phyloP scores from a whole-genome alignment of 768 basidiomycete species.

The Russula emetica region DNA sequence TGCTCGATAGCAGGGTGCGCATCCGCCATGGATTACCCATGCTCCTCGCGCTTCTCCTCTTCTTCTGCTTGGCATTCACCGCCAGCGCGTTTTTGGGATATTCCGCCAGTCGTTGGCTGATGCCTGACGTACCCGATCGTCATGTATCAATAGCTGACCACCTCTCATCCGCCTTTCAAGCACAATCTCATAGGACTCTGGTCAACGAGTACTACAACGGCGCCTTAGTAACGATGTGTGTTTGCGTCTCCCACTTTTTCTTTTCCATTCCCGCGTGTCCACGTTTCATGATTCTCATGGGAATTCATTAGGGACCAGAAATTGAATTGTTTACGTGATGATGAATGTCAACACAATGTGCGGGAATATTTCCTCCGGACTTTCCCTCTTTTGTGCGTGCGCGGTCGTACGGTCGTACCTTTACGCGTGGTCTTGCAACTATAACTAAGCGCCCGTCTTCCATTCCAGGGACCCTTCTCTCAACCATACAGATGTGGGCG shows the following conservation, averaged over 20 bases:
- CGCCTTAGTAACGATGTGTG: constrained; percentile 2
- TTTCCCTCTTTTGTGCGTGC: constrained; percentile 6
- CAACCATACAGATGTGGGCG: background rate
- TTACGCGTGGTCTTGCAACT: background rate
- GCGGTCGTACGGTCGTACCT: too few relatives aligned
- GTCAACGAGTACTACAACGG: background rate
- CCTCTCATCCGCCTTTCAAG: background rate
- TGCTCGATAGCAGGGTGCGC: background rate
- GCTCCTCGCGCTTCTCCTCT: background rate
- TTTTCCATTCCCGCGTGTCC: background rate
- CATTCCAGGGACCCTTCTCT: constrained; percentile 1
- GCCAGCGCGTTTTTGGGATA: constrained; percentile 1
- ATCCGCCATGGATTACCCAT: background rate
- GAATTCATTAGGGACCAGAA: background rate
- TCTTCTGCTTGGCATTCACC: constrained; percentile 12
- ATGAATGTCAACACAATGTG: background rate
- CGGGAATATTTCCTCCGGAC: background rate
- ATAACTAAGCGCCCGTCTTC: background rate
- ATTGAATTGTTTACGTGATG: background rate
- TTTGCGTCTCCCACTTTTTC: background rate
- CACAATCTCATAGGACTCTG: background rate
- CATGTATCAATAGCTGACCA: background rate
- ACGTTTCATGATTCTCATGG: background rate
- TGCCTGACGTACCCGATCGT: background rate
- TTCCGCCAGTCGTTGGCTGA: background rate